A percentile compares a stretch with the other conserved stretches of the same genome.
These are phyloP conservation scores for Papilionanthe hybrid DNA, from an alignment of 116 monocot genomes.

Conservation along the genomic window DNA sequence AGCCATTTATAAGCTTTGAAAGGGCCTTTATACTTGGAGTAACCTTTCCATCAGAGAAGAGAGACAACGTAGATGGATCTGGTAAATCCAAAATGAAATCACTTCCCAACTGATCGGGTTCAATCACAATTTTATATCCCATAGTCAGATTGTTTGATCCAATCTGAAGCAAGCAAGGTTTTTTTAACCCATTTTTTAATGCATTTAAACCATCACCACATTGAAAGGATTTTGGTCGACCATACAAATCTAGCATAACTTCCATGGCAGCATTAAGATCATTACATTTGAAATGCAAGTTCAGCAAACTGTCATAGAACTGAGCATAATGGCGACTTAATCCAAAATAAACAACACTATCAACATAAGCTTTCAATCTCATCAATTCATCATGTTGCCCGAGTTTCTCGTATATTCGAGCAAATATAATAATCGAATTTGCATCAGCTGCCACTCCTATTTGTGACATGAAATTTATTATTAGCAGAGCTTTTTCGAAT, in stretches of 20 bases:
- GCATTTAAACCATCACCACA: background rate
- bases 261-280: constrained; percentile 69
- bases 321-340: constrained; percentile 35
- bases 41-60: constrained; percentile 47
- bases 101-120: constrained; percentile 23
- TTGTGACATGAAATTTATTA: constrained; percentile 55
- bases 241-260: constrained; percentile 47
- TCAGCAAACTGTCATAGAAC: constrained; percentile 70
- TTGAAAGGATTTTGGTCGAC: constrained; percentile 15
- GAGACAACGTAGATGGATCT: constrained; percentile 25
- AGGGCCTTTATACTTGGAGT: constrained; percentile 55
- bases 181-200: constrained; percentile 14
- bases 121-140: constrained; percentile 42
- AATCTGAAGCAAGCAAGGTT: constrained; percentile 36
- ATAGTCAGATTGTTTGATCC: constrained; percentile 66
- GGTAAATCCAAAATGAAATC: constrained; percentile 39
- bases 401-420: constrained; percentile 50
- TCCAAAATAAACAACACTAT: constrained; percentile 23
- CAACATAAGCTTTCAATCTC: constrained; percentile 43
- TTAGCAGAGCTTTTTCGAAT: constrained; percentile 40
- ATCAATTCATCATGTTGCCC: constrained; percentile 62
- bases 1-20: constrained; percentile 65
- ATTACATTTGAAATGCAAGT: constrained; percentile 75
- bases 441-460: constrained; percentile 60
- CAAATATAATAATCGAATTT: constrained; percentile 50